Conservation (phyloP, 352 stramenopile genomes). For the Phytophthora constricta region DNA sequence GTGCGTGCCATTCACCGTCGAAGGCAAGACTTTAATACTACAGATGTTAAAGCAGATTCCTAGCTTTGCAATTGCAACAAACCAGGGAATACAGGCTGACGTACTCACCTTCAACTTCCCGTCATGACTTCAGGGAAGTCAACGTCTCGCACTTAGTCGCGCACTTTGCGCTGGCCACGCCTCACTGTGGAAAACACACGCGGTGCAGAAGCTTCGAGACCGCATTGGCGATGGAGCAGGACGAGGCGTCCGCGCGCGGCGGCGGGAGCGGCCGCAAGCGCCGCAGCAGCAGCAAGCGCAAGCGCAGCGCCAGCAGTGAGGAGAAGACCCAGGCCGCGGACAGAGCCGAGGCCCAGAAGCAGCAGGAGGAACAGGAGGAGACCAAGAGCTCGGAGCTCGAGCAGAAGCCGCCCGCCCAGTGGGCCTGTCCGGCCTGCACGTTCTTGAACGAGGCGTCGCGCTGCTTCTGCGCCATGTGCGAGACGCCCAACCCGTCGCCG, state of each 20-base stretch:
- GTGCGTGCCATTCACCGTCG: too few species aligned
- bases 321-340: constrained; percentile 21
- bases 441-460: constrained; percentile 71
- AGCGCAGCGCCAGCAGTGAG: constrained; percentile 31
- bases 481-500: constrained; percentile 58
- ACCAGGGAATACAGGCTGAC: too few species aligned
- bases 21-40: too few species aligned
- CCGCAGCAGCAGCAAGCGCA: constrained; percentile 43
- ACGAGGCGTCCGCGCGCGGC: background rate
- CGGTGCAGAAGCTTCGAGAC: background rate
- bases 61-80: too few species aligned
- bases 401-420: constrained; percentile 37
- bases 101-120: too few species aligned
- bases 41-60: too few species aligned
- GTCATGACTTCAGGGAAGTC: too few species aligned
- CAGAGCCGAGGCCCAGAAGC: too few species aligned
- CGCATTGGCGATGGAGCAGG: constrained; percentile 35
- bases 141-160: too few species aligned
- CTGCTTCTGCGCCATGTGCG: constrained; percentile 81
- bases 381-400: constrained; percentile 5
- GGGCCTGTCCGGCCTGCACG: constrained; percentile 74
- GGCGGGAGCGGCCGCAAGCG: constrained; percentile 23
- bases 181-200: constrained; percentile 24
- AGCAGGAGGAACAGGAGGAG: constrained; percentile 8
- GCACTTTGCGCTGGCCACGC: background rate